phyloP scores from a whole-genome alignment of 2,329 filamentous ascomycete species.

The Alternaria tenuissima region DNA sequence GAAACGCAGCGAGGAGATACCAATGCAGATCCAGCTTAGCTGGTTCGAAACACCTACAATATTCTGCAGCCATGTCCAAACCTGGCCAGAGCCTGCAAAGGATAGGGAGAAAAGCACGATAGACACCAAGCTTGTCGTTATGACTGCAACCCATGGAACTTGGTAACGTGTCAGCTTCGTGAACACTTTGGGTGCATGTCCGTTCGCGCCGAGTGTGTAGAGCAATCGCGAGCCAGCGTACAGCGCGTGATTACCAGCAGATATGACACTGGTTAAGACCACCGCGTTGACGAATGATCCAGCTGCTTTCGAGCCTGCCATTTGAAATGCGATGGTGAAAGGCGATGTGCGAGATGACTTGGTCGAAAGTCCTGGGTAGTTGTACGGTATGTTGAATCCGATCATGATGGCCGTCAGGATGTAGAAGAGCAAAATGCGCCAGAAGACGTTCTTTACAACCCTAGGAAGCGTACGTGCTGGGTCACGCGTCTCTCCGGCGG shows the following conservation, averaged over 20 bases:
- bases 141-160: constrained; percentile 52
- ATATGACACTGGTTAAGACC: constrained; percentile 67
- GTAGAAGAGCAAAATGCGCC: constrained; percentile 56
- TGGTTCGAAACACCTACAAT: constrained; percentile 67
- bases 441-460: constrained; percentile 90
- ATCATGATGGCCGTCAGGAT: constrained; percentile 53
- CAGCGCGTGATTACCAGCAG: constrained; percentile 64
- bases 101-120: constrained; percentile 53
- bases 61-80: constrained; percentile 72
- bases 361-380: constrained; percentile 46
- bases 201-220: constrained; percentile 57
- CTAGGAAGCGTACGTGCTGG: constrained; percentile 82
- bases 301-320: constrained; percentile 67
- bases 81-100: constrained; percentile 52
- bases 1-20: constrained; percentile 68
- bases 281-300: constrained; percentile 72
- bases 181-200: constrained; percentile 78
- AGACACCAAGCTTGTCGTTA: constrained; percentile 48
- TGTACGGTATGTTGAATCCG: constrained; percentile 53
- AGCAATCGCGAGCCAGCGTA: constrained; percentile 65
- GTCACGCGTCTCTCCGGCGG: constrained; percentile 80
- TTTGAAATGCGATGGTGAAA: constrained; percentile 71
- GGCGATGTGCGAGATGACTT: constrained; percentile 60
- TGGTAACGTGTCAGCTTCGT: constrained; percentile 58
- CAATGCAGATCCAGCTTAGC: constrained; percentile 63